phyloP scores from a whole-genome alignment of 2,329 filamentous ascomycete species.

The Hawksworthiomyces lignivorus region DNA sequence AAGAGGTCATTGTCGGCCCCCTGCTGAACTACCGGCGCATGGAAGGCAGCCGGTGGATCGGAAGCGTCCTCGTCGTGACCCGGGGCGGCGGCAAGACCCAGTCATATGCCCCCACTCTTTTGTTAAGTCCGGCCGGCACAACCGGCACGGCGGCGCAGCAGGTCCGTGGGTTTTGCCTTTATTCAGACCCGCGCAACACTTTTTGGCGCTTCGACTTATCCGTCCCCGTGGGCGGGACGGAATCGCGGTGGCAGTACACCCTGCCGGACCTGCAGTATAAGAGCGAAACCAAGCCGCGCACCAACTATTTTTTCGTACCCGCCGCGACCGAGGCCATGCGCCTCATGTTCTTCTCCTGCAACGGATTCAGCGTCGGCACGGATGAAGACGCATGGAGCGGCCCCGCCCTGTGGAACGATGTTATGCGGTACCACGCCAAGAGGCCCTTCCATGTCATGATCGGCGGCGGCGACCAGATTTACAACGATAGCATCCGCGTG shows the following conservation, averaged over 20 bases:
- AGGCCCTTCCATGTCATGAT: constrained; percentile 93
- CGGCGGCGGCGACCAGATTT: constrained; percentile 91
- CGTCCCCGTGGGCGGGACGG: constrained; percentile 62
- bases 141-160: constrained; percentile 14
- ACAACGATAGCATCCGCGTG: constrained; percentile 88
- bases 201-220: constrained; percentile 90
- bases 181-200: constrained; percentile 62
- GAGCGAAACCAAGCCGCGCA: constrained; percentile 45
- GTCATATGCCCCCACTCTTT: constrained; percentile 51
- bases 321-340: constrained; percentile 83
- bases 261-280: constrained; percentile 54
- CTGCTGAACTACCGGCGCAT: constrained; percentile 72
- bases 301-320: constrained; percentile 78
- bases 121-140: constrained; percentile 31
- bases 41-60: constrained; percentile 65
- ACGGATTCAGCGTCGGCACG: constrained; percentile 86
- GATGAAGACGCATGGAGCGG: constrained; percentile 83
- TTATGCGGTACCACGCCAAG: constrained; percentile 70
- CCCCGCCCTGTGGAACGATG: constrained; percentile 91
- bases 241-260: constrained; percentile 72
- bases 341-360: constrained; percentile 97
- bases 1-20: constrained; percentile 62
- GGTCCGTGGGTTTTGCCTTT: constrained; percentile 51
- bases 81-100: constrained; percentile 58
- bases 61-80: constrained; percentile 78